phyloP scores from a whole-genome alignment of 768 basidiomycete genomes.

The Chiua virens region DNA sequence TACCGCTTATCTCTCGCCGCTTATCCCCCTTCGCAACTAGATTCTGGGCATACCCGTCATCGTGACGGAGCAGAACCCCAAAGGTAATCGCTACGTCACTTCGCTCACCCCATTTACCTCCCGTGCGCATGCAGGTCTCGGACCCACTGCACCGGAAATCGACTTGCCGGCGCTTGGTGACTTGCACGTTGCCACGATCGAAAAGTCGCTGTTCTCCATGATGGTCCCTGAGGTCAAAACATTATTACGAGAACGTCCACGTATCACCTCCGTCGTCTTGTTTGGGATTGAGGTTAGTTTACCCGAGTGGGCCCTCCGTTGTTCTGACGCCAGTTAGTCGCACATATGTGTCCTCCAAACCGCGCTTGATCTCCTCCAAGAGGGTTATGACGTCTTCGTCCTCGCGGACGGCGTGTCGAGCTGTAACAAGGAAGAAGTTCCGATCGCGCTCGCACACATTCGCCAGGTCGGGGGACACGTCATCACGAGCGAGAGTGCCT shows the following conservation, averaged over 20 bases:
- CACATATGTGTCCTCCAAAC: constrained; percentile 92
- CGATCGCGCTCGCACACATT: constrained; percentile 68
- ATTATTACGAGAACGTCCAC: constrained; percentile 47
- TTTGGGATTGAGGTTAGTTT: constrained; percentile 83
- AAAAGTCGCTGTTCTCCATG: constrained; percentile 90
- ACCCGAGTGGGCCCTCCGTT: neutral
- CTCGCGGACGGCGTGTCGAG: constrained; percentile 86
- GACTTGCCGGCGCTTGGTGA: constrained; percentile 52
- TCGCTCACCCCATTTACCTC: constrained; percentile 8
- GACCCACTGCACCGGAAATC: constrained; percentile 64
- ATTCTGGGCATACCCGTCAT: constrained; percentile 69
- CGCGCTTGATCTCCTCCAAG: constrained; percentile 60
- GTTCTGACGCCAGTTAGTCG: constrained; percentile 46
- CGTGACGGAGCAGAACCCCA: constrained; percentile 83
- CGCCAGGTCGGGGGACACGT: constrained; percentile 74
- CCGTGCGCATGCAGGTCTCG: constrained; percentile 53
- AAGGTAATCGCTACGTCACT: constrained; percentile 44
- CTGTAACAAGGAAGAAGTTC: constrained; percentile 76
- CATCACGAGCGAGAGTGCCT: constrained; percentile 77
- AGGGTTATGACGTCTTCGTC: constrained; percentile 57
- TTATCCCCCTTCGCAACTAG: constrained; percentile 32
- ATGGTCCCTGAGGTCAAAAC: constrained; percentile 61
- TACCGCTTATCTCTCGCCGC: neutral
- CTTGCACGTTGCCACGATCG: constrained; percentile 59
- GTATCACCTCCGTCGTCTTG: constrained; percentile 63